These are phyloP conservation scores for Luvunga scandens DNA, from an alignment of 345 rosid species.

Conservation along the genomic window DNA sequence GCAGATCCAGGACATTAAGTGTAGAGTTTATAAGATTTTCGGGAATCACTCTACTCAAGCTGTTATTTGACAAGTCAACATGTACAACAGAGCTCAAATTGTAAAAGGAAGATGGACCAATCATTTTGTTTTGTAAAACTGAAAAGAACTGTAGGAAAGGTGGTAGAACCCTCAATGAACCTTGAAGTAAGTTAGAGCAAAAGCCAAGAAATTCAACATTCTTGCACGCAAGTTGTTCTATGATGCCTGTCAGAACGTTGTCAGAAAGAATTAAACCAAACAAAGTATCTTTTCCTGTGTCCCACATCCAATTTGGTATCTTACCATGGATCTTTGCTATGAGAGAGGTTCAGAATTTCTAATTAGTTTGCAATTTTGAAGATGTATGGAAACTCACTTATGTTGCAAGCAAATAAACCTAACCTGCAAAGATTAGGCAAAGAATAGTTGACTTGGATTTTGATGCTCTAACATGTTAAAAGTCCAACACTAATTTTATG, in stretches of 20 bases:
- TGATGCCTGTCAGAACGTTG: neutral
- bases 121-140: neutral
- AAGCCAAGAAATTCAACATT: neutral
- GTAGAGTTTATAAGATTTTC: neutral
- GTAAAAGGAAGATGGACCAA: neutral
- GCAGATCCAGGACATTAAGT: neutral
- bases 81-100: neutral
- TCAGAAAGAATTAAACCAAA: neutral
- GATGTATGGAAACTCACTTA: neutral
- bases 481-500: too few species aligned
- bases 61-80: constrained; percentile 12
- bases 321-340: constrained; percentile 23
- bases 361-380: neutral
- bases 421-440: too few species aligned
- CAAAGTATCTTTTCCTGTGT: neutral
- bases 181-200: neutral
- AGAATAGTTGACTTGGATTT: too few species aligned
- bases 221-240: neutral
- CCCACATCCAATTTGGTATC: constrained; percentile 18
- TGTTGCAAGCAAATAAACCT: neutral
- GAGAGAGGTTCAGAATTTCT: neutral
- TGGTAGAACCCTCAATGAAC: neutral
- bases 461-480: too few species aligned
- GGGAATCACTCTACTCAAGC: neutral
- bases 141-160: neutral